These are phyloP conservation scores for Cladophialophora exuberans DNA, from an alignment of 2,329 filamentous ascomycete species.

Conservation along the genomic window DNA sequence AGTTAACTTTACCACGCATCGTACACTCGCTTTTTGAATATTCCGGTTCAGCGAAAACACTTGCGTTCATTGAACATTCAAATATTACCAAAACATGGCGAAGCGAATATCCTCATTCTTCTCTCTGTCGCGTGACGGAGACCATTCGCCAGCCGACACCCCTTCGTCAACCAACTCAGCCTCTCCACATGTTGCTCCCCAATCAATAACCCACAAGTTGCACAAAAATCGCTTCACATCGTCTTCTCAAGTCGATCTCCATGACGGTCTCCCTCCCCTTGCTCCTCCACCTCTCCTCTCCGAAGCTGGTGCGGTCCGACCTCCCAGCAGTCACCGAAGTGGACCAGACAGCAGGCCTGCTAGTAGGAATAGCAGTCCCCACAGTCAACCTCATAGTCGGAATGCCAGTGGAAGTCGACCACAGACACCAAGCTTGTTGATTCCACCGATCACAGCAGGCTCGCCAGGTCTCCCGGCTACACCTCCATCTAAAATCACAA, in stretches of 20 bases:
- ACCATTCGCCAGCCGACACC: not conserved
- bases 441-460: constrained; percentile 11
- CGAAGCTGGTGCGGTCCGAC: constrained; percentile 40
- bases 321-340: constrained; percentile 40
- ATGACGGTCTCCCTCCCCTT: constrained; percentile 32
- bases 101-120: constrained; percentile 32
- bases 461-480: constrained; percentile 25
- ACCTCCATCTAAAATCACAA: constrained; percentile 32
- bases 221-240: constrained; percentile 26
- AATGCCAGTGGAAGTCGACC: constrained; percentile 32
- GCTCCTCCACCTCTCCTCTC: constrained; percentile 47
- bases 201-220: constrained; percentile 19
- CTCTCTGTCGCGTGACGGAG: constrained; percentile 28
- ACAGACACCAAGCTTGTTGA: constrained; percentile 29
- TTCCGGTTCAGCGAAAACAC: too few species aligned
- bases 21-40: not conserved
- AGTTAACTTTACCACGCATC: not conserved
- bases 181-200: constrained; percentile 2
- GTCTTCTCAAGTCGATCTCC: constrained; percentile 25
- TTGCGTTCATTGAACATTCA: too few species aligned
- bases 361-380: constrained; percentile 37
- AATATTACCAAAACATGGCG: constrained; percentile 9
- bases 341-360: constrained; percentile 36
- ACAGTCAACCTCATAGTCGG: constrained; percentile 21
- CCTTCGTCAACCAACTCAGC: not conserved